These are phyloP conservation scores for Trypanosoma brucei DNA, from an alignment of 208 protist species.

Conservation along the genomic window DNA sequence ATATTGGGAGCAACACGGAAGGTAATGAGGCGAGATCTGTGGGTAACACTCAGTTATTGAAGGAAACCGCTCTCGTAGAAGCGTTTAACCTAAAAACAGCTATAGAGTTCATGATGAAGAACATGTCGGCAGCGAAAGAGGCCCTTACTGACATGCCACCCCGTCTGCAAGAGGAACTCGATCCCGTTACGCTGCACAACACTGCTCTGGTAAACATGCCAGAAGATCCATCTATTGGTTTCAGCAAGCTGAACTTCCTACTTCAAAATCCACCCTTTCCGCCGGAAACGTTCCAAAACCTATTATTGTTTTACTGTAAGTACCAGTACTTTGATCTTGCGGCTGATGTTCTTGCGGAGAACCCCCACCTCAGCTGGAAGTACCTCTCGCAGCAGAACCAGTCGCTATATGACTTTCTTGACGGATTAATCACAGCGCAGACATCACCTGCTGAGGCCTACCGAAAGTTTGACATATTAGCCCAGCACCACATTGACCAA, in stretches of 20 bases:
- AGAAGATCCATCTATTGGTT: slow-evolving; percentile 90
- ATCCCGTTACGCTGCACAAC: slow-evolving; percentile 97
- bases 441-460: slow-evolving; percentile 95
- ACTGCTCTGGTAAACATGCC: slow-evolving; percentile 97
- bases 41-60: slow-evolving; percentile 93
- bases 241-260: slow-evolving; percentile 96
- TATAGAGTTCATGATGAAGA: slow-evolving; percentile 95
- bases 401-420: slow-evolving; percentile 94
- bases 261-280: slow-evolving; percentile 94
- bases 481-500: slow-evolving; percentile 92
- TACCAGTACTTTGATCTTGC: slow-evolving; percentile 96
- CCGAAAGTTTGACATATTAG: slow-evolving; percentile 94
- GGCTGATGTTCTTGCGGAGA: slow-evolving; percentile 94
- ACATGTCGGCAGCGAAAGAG: slow-evolving; percentile 88
- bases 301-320: slow-evolving; percentile 96
- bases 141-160: slow-evolving; percentile 96
- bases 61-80: slow-evolving; percentile 95
- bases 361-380: slow-evolving; percentile 92
- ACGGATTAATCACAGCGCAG: slow-evolving; percentile 93
- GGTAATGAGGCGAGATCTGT: slow-evolving; percentile 92
- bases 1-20: slow-evolving; percentile 90
- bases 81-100: slow-evolving; percentile 97
- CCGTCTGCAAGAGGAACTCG: slow-evolving; percentile 93
- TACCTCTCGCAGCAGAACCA: slow-evolving; percentile 90
- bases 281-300: slow-evolving; percentile 96